Evolutionary conservation across 2,329 filamentous ascomycete species (phyloP).

Genomic region (Cladosporium velox): DNA sequence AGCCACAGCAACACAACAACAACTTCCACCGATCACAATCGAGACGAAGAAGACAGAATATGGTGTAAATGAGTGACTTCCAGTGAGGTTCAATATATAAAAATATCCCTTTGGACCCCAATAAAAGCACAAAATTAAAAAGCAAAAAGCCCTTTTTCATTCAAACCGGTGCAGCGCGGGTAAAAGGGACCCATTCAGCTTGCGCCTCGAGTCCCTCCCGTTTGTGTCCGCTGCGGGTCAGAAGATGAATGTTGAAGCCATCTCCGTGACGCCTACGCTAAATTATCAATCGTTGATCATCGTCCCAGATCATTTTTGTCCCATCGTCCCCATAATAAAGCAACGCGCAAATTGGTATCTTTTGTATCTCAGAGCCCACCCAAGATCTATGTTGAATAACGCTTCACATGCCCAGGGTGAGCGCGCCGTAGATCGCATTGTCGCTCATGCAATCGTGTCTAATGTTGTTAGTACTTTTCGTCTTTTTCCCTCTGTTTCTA

Average conservation of each 20-base stretch:
- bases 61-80: conserved; percentile 18
- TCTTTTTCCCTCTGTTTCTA: conserved; percentile 8
- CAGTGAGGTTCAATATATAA: conserved; percentile 10
- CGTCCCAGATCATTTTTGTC: conserved; percentile 18
- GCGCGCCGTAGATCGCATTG: conserved; percentile 20
- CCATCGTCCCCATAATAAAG: background rate
- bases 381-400: conserved; percentile 31
- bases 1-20: background rate
- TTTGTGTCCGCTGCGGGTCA: conserved; percentile 16
- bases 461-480: conserved; percentile 18
- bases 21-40: no score
- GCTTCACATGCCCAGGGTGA: conserved; percentile 24
- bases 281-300: conserved; percentile 23
- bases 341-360: conserved; percentile 20
- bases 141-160: conserved; percentile 15
- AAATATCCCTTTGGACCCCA: conserved; percentile 1
- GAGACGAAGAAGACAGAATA: no score
- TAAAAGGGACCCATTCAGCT: background rate
- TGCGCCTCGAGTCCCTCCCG: background rate
- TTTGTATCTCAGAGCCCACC: conserved; percentile 30
- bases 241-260: conserved; percentile 31
- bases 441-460: conserved; percentile 22
- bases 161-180: conserved; percentile 6
- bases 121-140: conserved; percentile 15
- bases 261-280: conserved; percentile 32